Conservation (phyloP, 805 yeast genomes). For the Candida koratica region DNA sequence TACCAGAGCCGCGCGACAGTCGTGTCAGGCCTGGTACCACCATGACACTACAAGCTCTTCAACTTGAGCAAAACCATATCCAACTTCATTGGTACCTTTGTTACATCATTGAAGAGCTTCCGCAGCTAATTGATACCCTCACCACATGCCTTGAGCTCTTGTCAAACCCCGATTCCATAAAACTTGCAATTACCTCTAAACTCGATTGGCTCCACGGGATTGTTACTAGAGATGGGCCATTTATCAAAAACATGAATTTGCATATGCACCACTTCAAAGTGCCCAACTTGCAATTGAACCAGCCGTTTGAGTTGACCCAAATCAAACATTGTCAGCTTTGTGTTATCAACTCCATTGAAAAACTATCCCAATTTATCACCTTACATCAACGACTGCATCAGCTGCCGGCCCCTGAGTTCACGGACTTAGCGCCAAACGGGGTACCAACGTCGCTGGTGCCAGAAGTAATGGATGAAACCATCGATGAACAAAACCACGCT, state of each 20-base stretch:
- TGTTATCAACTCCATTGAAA: conserved; percentile 33
- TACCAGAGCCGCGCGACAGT: too few species aligned
- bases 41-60: conserved; percentile 8
- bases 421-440: not conserved
- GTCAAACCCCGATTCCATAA: conserved; percentile 26
- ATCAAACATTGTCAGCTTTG: conserved; percentile 13
- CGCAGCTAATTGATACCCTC: conserved; percentile 36
- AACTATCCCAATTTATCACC: conserved; percentile 16
- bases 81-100: conserved; percentile 31
- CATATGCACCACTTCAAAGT: conserved; percentile 41
- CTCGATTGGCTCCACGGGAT: conserved; percentile 58
- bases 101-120: conserved; percentile 26
- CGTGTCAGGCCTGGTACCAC: too few species aligned
- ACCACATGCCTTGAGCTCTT: conserved; percentile 35
- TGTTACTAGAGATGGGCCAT: conserved; percentile 51
- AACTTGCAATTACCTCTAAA: conserved; percentile 56
- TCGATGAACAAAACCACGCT: conserved; percentile 11
- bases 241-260: conserved; percentile 42
- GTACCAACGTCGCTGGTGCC: not conserved
- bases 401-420: conserved; percentile 7
- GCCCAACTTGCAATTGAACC: conserved; percentile 4
- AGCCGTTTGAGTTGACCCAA: conserved; percentile 7
- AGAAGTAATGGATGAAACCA: not conserved
- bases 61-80: conserved; percentile 18
- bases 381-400: conserved; percentile 6